Evolutionary conservation across 768 basidiomycete species (phyloP), one percentile per base, ranked within the genome.

Genomic region (Favolaschia claudopus): DNA sequence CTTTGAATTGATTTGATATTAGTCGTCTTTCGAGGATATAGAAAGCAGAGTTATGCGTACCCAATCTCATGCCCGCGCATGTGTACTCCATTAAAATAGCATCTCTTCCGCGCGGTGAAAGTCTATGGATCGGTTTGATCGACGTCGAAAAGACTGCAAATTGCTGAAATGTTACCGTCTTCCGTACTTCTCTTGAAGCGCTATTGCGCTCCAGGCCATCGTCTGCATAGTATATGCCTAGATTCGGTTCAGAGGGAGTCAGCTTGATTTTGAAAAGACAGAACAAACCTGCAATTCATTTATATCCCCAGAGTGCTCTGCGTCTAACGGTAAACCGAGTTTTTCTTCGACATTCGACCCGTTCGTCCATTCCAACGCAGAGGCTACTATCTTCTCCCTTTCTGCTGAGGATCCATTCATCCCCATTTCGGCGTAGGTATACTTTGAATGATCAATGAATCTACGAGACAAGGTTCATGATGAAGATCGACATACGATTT

Each of bases 391-490:
- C 29, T 64, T 58, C 20, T 64, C 63, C 20, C 61, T 64, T 38
- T 64, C 63, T 24, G 55, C 63, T 10, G 63, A 61, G 25, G 63
- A 44, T 32, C 58, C 63, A n/a, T 64, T 63, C 25, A 60, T 50
- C 14, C 51, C 58, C 58, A 60, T 60, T 25, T 60, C 58, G 8
- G 54, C 58, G 13, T 60, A 60, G 10, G 54, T 32, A 28, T 60
- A 60, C 58, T 60, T 15, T 28, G 7, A 31, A 39, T 45, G 3
- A 19, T n/a, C 5, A 19, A 28, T 2, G 13, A 3, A 28, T 55
- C 19, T 37, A 25, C 17, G 31, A 2, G 20, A 20, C 27, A 7
- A 9, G 22, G 39, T 12, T 8, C 39, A 20, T 8, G 39, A 20
- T 19, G 22, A 40, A 12, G 39, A 40, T 15, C 22, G 4, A 58